Evolutionary conservation across 2,329 filamentous ascomycete genomes (phyloP), one percentile per base, ranked within the genome.

Genomic region (Claviceps lovelessii): DNA sequence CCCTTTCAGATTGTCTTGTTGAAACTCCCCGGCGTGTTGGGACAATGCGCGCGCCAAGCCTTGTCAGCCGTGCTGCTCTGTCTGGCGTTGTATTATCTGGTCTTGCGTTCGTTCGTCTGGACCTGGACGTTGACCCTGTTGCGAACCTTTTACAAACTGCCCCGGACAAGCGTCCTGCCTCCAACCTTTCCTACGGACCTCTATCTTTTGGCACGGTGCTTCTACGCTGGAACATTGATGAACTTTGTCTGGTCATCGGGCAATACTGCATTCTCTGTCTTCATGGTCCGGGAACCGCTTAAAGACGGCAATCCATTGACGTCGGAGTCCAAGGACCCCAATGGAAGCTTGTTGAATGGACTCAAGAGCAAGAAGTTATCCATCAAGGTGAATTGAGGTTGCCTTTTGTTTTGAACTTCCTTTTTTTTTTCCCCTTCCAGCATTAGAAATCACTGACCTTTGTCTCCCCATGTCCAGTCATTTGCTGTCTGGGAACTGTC

Each of bases 401-500:
- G 10, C 44, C 41, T 17, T 8, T 41, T 17, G 9, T 37, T 37
- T 11, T 2, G 11, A 11, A 23, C 11, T 11, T 54, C 5, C 5
- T 39, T 8, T n/a, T 28, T 4, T n/a, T n/a, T 23, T 23, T 23
- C 2, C 2, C 23, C 23, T 23, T 23, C 23, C 23, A 23, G 23
- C 23, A 23, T 23, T 23, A 23, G 23, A 23, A 23, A 23, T 3
- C 23, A 44, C 61, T 64, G 54, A 70, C 58, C 45, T 17, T 41
- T 47, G 9, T 13, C 29, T 11, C 31, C 17, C 57, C 51, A 5
- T 45, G n/a, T 28, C 1, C 56, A 87, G 78, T 79, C 82, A 0
- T 95, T 94, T 67, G 90, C 91, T 17, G 86, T 95, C 68, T 95
- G 90, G 90, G 91, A 97, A 65, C 74, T 96, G 33, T 81, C 83